Evolutionary conservation across 1,284 basidiomycete species (phyloP).

Genomic region (Bjerkandera adusta): DNA sequence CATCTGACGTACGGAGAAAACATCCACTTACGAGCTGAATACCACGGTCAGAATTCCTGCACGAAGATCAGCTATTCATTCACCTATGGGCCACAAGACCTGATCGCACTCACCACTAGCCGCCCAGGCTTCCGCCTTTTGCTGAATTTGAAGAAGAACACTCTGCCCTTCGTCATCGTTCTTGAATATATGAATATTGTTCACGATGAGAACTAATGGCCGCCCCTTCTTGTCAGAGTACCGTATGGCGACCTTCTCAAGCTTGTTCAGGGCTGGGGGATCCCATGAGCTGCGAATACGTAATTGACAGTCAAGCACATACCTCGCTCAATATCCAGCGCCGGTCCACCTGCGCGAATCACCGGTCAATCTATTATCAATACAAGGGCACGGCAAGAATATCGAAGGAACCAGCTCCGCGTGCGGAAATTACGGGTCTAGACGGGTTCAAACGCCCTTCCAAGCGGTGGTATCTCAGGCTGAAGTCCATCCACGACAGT

Average conservation of each 20-base stretch:
- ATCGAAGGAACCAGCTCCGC: too few relatives aligned
- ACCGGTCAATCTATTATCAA: too few relatives aligned
- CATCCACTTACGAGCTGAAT: slow-evolving; percentile 62
- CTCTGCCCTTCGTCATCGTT: slow-evolving; percentile 78
- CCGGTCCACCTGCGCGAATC: slow-evolving; percentile 75
- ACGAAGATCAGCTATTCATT: background rate
- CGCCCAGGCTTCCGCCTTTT: slow-evolving; percentile 82
- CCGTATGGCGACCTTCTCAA: slow-evolving; percentile 82
- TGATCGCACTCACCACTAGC: slow-evolving; percentile 54
- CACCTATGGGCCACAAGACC: too few relatives aligned
- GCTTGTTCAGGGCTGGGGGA: slow-evolving; percentile 67
- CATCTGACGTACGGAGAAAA: background rate
- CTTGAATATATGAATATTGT: slow-evolving; percentile 76
- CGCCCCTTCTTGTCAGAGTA: slow-evolving; percentile 53
- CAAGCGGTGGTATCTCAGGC: too few relatives aligned
- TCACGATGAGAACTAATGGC: slow-evolving; percentile 78
- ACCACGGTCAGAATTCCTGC: slow-evolving; percentile 76
- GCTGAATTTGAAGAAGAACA: slow-evolving; percentile 80
- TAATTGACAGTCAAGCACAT: too few relatives aligned
- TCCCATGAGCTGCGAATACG: background rate
- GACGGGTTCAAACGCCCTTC: slow-evolving; percentile 1
- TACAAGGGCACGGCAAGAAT: background rate
- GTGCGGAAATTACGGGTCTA: background rate
- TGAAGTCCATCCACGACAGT: too few relatives aligned
- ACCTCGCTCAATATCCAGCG: slow-evolving; percentile 83